Conservation (phyloP, 495 filamentous ascomycete genomes). For the Neurospora africana region DNA sequence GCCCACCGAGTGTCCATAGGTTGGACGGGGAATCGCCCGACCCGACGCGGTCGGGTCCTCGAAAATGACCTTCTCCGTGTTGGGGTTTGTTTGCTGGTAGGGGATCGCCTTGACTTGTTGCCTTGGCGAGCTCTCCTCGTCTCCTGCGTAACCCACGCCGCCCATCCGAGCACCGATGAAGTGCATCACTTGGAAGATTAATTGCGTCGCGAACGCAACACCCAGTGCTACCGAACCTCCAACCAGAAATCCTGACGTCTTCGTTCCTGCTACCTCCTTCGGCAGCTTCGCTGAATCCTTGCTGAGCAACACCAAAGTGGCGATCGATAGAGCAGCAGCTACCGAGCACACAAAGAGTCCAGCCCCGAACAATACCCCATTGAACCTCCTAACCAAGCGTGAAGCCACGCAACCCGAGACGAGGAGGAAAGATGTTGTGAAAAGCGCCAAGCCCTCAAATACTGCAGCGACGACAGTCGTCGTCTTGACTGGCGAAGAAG, state of each 20-base stretch:
- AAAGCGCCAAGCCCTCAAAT: slow-evolving; percentile 24
- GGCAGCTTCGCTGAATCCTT: slow-evolving; percentile 15
- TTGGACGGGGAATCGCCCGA: slow-evolving; percentile 28
- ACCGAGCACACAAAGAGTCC: slow-evolving; percentile 26
- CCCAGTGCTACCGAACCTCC: slow-evolving; percentile 31
- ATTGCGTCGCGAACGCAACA: slow-evolving; percentile 29
- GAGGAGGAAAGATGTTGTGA: slow-evolving; percentile 17
- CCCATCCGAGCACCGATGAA: slow-evolving; percentile 21
- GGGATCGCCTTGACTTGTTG: slow-evolving; percentile 34
- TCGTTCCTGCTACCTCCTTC: slow-evolving; percentile 22
- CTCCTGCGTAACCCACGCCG: slow-evolving; percentile 19
- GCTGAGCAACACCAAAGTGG: slow-evolving; percentile 27
- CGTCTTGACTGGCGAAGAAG: slow-evolving; percentile 21
- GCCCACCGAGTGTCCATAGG: slow-evolving; percentile 28
- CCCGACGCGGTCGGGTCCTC: slow-evolving; percentile 8
- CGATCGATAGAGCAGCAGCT: slow-evolving; percentile 29
- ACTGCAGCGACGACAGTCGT: slow-evolving; percentile 27
- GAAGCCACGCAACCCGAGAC: slow-evolving; percentile 14
- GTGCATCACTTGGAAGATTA: slow-evolving; percentile 30
- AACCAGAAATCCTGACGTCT: slow-evolving; percentile 21
- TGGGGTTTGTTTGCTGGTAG: slow-evolving; percentile 32
- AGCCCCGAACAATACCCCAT: slow-evolving; percentile 26
- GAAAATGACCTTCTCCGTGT: slow-evolving; percentile 14
- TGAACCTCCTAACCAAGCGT: slow-evolving; percentile 11
- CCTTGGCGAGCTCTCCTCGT: slow-evolving; percentile 15